These are phyloP conservation scores for Ceratocystis colombiana DNA, from an alignment of 2,329 filamentous ascomycete species.

Conservation along the genomic window DNA sequence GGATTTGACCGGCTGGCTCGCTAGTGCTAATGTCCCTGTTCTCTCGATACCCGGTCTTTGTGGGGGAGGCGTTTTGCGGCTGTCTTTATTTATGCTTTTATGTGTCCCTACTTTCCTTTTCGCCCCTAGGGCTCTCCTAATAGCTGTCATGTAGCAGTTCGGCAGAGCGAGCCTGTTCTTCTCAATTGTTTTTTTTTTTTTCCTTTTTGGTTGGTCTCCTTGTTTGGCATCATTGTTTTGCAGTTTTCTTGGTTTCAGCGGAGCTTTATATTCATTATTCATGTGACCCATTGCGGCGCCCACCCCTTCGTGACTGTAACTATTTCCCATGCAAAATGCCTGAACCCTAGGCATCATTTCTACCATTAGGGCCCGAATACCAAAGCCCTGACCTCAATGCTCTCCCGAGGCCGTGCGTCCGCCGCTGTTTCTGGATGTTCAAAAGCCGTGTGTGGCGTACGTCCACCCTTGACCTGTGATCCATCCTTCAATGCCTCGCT, in stretches of 20 bases:
- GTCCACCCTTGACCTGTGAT: constrained; percentile 44
- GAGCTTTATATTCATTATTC: neutral
- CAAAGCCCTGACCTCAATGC: constrained; percentile 78
- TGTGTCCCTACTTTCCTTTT: constrained; percentile 27
- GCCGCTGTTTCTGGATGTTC: constrained; percentile 59
- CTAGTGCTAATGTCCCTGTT: neutral
- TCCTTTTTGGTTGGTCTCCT: no score
- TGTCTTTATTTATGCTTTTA: constrained; percentile 2
- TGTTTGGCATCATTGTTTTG: no score
- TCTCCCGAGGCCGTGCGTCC: constrained; percentile 65
- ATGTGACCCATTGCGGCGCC: neutral
- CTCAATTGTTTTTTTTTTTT: no score
- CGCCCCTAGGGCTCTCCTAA: neutral
- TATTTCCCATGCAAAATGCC: neutral
- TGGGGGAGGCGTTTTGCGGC: neutral
- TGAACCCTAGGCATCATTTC: neutral
- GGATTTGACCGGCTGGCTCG: neutral
- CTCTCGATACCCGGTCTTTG: neutral
- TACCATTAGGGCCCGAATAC: constrained; percentile 52
- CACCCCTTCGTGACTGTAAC: neutral
- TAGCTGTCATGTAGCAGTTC: neutral
- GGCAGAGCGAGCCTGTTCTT: neutral
- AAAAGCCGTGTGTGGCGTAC: constrained; percentile 68
- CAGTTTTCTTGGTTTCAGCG: no score
- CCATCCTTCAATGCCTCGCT: constrained; percentile 40